Evolutionary conservation across 805 yeast species (phyloP), one percentile per base, ranked within the genome.

Genomic region (Candida tallmaniae): DNA sequence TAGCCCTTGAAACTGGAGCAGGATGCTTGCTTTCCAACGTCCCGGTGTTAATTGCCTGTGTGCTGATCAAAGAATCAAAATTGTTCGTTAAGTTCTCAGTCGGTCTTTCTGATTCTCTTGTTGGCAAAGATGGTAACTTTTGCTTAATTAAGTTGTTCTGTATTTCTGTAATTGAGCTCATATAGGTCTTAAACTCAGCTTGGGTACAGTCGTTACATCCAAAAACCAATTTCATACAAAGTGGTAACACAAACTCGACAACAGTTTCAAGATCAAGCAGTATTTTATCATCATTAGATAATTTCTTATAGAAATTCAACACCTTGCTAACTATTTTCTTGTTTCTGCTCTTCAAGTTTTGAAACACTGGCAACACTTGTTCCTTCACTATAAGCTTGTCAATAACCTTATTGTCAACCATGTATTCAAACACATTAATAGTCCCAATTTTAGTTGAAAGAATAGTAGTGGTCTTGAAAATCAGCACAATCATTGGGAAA

Each of bases 391-490:
- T 74, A 34, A 76, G 72, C 44, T 76, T 78, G 47, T 89, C 96
- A 34, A 88, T 68, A 5, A 77, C 71, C 40, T 78, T 78, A 14
- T 69, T 63, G 14, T 66, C 71, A 12, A 84, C 71, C 48, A 88
- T 58, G 30, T 62, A 50, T 10, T 73, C 68, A 46, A 88, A 78
- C 1, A 84, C 69, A 13, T 68, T 61, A 15, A 87, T 66, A 2
- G 93, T 75, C 11, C 76, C 69, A 12, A 82, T 63, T 50, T 93
- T 90, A 18, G 93, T 83, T 4, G 83, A 77, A 22, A 89, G 65
- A 19, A 93, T 77, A 0, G 89, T 85, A 1, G 98, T 93, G 29
- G 86, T 82, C 24, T 87, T 74, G 58, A 90, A 93, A 6, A 86
- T 71, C 29, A 70, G 72, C 29, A 86, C 74, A 12, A 87, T 65